Conservation (phyloP, 129 eudicot species). For the Helianthus tuberosus region DNA sequence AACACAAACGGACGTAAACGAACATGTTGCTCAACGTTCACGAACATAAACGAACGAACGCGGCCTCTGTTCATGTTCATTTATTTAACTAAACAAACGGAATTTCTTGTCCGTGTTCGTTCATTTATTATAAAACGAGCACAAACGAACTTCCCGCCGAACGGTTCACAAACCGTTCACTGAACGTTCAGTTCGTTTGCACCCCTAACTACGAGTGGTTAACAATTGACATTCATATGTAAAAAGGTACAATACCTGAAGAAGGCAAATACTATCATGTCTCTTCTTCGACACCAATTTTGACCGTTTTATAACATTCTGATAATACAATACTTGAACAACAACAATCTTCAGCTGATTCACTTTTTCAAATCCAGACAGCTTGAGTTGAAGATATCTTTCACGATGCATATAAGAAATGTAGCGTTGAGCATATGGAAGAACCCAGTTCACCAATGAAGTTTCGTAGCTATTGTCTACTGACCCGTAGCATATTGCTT, state of each 20-base stretch:
- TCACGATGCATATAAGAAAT: conserved; percentile 49
- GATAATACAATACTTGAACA: conserved; percentile 61
- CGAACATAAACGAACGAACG: too few relatives aligned
- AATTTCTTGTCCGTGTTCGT: too few relatives aligned
- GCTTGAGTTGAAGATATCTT: conserved; percentile 58
- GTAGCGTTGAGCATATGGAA: conserved; percentile 93
- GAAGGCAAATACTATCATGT: conserved; percentile 55
- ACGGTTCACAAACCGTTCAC: too few relatives aligned
- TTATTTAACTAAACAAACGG: too few relatives aligned
- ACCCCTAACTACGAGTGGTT: background rate
- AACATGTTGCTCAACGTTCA: too few relatives aligned
- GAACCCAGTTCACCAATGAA: conserved; percentile 68
- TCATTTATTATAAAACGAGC: too few relatives aligned
- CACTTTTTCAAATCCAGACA: conserved; percentile 10
- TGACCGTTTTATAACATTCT: conserved; percentile 57
- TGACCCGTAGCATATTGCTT: conserved; percentile 65
- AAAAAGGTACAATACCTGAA: conserved; percentile 34
- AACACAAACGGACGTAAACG: too few relatives aligned
- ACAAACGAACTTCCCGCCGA: too few relatives aligned
- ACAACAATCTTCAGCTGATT: conserved; percentile 50
- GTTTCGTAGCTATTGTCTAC: conserved; percentile 53
- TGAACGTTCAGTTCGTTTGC: too few relatives aligned
- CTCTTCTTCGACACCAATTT: conserved; percentile 62
- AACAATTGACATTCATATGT: background rate
- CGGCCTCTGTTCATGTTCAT: too few relatives aligned